These are phyloP conservation scores for Nakazawaea populi DNA, from an alignment of 805 yeast genomes.

Conservation along the genomic window DNA sequence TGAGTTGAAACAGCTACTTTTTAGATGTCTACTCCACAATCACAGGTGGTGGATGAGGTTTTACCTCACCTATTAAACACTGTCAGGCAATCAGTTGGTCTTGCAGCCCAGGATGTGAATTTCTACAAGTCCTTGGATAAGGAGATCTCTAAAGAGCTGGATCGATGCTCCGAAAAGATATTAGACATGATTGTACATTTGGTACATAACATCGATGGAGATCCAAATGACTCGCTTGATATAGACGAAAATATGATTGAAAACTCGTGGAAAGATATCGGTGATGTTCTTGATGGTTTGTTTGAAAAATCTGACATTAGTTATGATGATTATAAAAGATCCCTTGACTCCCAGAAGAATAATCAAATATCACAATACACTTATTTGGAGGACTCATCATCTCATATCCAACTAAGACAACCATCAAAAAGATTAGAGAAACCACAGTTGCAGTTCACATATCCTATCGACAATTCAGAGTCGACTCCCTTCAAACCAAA, in stretches of 20 bases:
- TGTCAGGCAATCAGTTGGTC: slow-evolving; percentile 60
- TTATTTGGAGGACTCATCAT: slow-evolving; percentile 42
- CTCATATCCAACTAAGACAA: slow-evolving; percentile 12
- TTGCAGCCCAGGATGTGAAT: slow-evolving; percentile 76
- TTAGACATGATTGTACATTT: slow-evolving; percentile 41
- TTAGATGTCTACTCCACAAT: neutral
- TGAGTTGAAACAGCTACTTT: too few species aligned
- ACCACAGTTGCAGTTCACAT: slow-evolving; percentile 63
- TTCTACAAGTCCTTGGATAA: slow-evolving; percentile 64
- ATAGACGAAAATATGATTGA: slow-evolving; percentile 38
- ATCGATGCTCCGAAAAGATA: slow-evolving; percentile 34
- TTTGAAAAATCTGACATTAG: slow-evolving; percentile 75
- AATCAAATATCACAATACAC: slow-evolving; percentile 25
- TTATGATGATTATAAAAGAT: slow-evolving; percentile 38
- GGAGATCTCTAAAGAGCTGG: slow-evolving; percentile 32
- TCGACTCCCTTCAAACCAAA: slow-evolving; percentile 72
- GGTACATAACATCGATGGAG: slow-evolving; percentile 29
- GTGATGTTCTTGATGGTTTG: slow-evolving; percentile 58
- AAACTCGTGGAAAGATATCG: slow-evolving; percentile 55
- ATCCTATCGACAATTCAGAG: slow-evolving; percentile 63
- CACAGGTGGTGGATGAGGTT: slow-evolving; percentile 18
- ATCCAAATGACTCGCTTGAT: slow-evolving; percentile 21
- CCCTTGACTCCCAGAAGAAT: slow-evolving; percentile 9
- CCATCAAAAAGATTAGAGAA: slow-evolving; percentile 36
- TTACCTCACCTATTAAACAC: slow-evolving; percentile 48